Base-by-base conservation (phyloP, 2,329 filamentous ascomycete species). In the Claviceps sp. region DNA sequence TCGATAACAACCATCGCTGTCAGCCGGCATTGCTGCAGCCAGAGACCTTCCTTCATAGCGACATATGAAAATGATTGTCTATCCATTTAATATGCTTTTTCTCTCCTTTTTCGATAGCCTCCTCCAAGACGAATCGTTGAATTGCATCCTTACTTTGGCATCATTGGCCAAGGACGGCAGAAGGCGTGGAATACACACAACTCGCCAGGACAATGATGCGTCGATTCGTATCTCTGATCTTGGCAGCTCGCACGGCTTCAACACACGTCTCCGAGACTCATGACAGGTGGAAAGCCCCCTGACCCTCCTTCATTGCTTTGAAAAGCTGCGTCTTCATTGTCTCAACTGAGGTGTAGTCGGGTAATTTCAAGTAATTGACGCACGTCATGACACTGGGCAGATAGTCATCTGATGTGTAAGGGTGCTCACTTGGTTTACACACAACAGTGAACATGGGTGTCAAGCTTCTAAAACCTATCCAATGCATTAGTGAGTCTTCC, bases 311-410 rank as follows among this genome's bases (percentile, higher is more conserved):
- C 65, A 95, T 95, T 26, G 93, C 94, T 57, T 84, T 85, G 57
- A 80, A 82, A 51, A 98, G 75, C 66, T 88, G 87, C 65, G 85
- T 79, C 62, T 78, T 84, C 69, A 98, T 81, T 50, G 85, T 76
- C 1, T 87, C 80, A 56, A 95, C 72, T 59, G 73, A 82, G 58
- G 83, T 91, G 70, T 98, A 98, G 68, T 98, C 89, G 19, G 93
- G 93, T 63, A 98, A 78, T 71, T 98, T 98, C 62, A 98, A 81
- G 66, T 98, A 98, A 69, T 98, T 98, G 69, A 95, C 93, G 67
- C 94, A 98, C 11, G 94, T 98, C 94, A 98, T 98, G 66, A 98
- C 94, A 65, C 90, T 97, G 13, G 94, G 93, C n/a, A 98, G 78
- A 63, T 97, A 98, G 71, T 98, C 93, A 64, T 98, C 93, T 4